Conservation (phyloP, 768 basidiomycete genomes). For the Boletus huronensis region DNA sequence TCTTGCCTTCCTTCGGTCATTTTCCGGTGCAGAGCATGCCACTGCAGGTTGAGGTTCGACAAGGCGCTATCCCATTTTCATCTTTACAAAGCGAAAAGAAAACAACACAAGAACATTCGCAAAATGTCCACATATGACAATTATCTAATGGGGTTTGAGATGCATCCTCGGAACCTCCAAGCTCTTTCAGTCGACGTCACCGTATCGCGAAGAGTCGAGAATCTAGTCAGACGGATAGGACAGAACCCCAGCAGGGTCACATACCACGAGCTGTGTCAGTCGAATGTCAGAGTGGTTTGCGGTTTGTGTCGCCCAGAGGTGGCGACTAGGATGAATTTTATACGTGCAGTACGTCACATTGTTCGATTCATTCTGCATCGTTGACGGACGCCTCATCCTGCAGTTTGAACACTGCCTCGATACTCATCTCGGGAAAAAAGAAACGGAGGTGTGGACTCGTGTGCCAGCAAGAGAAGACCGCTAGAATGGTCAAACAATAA, state of each 20-base stretch:
- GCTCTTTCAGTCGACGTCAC: constrained; percentile 8
- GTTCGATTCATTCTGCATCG: neutral
- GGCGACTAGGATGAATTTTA: constrained; percentile 3
- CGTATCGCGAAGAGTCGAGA: constrained; percentile 3
- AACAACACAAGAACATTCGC: neutral
- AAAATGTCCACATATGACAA: neutral
- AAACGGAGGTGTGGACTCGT: constrained; percentile 5
- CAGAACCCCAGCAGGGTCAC: constrained; percentile 3
- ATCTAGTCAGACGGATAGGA: constrained; percentile 8
- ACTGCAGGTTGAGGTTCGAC: neutral
- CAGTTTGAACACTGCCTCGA: constrained; percentile 10
- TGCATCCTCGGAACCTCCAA: neutral
- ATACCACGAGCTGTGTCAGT: neutral
- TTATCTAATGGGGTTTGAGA: neutral
- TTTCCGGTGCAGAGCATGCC: constrained; percentile 9
- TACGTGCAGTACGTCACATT: neutral
- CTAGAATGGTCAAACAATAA: neutral
- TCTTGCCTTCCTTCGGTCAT: constrained; percentile 7
- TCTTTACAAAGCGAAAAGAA: neutral
- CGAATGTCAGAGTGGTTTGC: constrained; percentile 6
- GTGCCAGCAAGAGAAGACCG: neutral
- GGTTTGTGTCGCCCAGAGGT: neutral
- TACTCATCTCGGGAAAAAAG: neutral
- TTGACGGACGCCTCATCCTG: neutral
- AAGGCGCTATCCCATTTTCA: constrained; percentile 5